Evolutionary conservation across 371 early-diverging fungal genomes (phyloP).

Genomic region (Mucor sp.): DNA sequence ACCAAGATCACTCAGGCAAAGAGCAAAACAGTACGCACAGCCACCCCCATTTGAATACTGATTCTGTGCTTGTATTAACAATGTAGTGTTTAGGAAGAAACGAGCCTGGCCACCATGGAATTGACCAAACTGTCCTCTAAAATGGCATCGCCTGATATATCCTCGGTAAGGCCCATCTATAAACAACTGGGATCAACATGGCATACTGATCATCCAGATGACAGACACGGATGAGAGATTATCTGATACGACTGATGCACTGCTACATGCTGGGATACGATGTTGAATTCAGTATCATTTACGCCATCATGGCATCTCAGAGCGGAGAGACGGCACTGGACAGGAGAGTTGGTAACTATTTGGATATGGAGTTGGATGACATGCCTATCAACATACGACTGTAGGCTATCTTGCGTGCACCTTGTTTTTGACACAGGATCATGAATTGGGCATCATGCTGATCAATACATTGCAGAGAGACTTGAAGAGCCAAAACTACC

Average conservation of each 20-base stretch:
- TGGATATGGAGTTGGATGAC: neutral
- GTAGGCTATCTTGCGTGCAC: slow-evolving; percentile 53
- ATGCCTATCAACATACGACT: neutral
- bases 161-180: slow-evolving; percentile 50
- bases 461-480: slow-evolving; percentile 58
- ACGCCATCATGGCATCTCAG: slow-evolving; percentile 58
- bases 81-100: slow-evolving; percentile 37
- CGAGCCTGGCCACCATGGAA: slow-evolving; percentile 30
- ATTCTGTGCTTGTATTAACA: neutral
- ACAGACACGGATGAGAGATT: slow-evolving; percentile 48
- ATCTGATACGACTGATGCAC: slow-evolving; percentile 49
- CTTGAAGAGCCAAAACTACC: slow-evolving; percentile 40
- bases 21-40: slow-evolving; percentile 40
- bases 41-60: neutral
- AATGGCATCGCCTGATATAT: slow-evolving; percentile 41
- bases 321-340: slow-evolving; percentile 49
- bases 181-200: too few species aligned
- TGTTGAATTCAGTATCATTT: slow-evolving; percentile 53
- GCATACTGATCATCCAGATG: neutral
- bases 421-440: slow-evolving; percentile 39
- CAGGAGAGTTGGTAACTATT: slow-evolving; percentile 43
- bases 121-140: slow-evolving; percentile 22
- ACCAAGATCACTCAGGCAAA: slow-evolving; percentile 32
- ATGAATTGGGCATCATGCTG: slow-evolving; percentile 53
- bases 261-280: slow-evolving; percentile 55